Evolutionary conservation across 2,329 filamentous ascomycete genomes (phyloP).

Genomic region (Harringtonia lauricola): DNA sequence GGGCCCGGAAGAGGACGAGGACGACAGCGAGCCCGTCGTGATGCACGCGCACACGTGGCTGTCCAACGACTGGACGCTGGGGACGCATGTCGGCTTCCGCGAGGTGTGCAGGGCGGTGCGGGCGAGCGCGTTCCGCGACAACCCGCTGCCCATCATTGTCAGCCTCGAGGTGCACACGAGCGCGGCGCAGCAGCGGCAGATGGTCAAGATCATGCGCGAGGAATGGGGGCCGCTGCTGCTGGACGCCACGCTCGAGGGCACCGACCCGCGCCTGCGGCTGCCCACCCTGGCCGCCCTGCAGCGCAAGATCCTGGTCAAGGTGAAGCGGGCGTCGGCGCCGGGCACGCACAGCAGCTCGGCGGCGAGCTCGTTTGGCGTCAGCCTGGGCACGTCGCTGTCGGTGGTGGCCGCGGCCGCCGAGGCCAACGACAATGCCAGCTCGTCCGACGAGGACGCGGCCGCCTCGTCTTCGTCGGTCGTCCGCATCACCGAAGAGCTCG

Average conservation of each 20-base stretch:
- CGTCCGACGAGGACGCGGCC: constrained; percentile 27
- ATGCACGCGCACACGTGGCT: constrained; percentile 45
- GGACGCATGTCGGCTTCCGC: constrained; percentile 75
- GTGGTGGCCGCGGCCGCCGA: constrained; percentile 15
- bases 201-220: constrained; percentile 90
- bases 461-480: not conserved
- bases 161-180: constrained; percentile 87
- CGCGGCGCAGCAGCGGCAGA: constrained; percentile 72
- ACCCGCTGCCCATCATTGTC: constrained; percentile 74
- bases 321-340: constrained; percentile 42
- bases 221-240: constrained; percentile 71
- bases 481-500: constrained; percentile 57
- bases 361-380: constrained; percentile 8
- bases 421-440: constrained; percentile 18
- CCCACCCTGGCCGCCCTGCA: constrained; percentile 61
- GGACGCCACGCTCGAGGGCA: constrained; percentile 39
- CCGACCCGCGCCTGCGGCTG: constrained; percentile 43
- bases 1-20: constrained; percentile 7
- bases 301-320: constrained; percentile 75
- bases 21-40: constrained; percentile 61
- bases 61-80: constrained; percentile 57
- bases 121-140: constrained; percentile 66
- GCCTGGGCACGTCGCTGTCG: constrained; percentile 17
- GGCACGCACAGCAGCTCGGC: not conserved
- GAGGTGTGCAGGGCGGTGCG: constrained; percentile 73